phyloP scores from a whole-genome alignment of 805 yeast species.

The Ogataea zsoltii region DNA sequence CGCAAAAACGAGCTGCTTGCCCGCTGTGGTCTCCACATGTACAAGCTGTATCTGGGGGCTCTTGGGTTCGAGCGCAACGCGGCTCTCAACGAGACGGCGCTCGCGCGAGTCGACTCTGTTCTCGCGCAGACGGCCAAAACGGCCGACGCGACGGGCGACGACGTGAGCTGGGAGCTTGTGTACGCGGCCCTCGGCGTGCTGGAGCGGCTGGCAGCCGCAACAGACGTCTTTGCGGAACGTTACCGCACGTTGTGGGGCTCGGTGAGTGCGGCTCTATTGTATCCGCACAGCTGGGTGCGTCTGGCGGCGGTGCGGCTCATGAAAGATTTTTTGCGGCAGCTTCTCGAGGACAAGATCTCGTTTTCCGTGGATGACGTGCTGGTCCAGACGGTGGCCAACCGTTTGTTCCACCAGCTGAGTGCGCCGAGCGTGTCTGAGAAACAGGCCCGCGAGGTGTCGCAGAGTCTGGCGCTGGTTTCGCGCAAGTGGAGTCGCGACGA shows the following conservation, averaged over 20 bases:
- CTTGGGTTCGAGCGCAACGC: slow-evolving; percentile 41
- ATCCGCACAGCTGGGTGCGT: slow-evolving; percentile 93
- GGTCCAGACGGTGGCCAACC: slow-evolving; percentile 66
- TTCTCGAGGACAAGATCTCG: slow-evolving; percentile 23
- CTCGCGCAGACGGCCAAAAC: slow-evolving; percentile 35
- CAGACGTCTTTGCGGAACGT: slow-evolving; percentile 41
- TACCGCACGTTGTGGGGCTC: slow-evolving; percentile 52
- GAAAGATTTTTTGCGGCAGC: slow-evolving; percentile 47
- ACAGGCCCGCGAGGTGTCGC: slow-evolving; percentile 63
- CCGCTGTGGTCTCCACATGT: slow-evolving; percentile 74
- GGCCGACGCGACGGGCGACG: slow-evolving; percentile 34
- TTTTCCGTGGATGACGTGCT: slow-evolving; percentile 42
- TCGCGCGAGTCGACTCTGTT: slow-evolving; percentile 23
- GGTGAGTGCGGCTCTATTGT: slow-evolving; percentile 59
- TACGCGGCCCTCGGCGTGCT: slow-evolving; percentile 60
- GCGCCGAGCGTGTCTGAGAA: slow-evolving; percentile 73
- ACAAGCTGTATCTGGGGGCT: slow-evolving; percentile 58
- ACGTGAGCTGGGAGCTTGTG: slow-evolving; percentile 72
- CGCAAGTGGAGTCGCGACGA: slow-evolving; percentile 58
- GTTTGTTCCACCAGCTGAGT: slow-evolving; percentile 73
- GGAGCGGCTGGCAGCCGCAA: slow-evolving; percentile 20
- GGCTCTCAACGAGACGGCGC: slow-evolving; percentile 28
- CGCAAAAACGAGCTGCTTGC: slow-evolving; percentile 50
- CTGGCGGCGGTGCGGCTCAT: slow-evolving; percentile 61
- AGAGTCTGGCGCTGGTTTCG: slow-evolving; percentile 61